Percentiles rank a stretch among this genome's conserved stretches.
Evolutionary conservation across 257 asterid genomes (phyloP).

Genomic region (Petunia axillaris): DNA sequence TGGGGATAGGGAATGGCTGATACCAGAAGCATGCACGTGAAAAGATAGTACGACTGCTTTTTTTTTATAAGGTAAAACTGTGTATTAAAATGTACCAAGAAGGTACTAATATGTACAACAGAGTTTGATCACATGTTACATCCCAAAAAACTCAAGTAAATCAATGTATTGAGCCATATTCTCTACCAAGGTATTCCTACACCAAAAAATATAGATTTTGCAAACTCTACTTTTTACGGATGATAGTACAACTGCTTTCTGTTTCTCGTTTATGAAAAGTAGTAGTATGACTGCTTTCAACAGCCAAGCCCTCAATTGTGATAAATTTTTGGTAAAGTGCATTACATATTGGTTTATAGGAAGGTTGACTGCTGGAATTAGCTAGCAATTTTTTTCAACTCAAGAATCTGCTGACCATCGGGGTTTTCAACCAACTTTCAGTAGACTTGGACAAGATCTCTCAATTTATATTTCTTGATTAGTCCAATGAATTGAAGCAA

Average conservation of each 20-base stretch:
- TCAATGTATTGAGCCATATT: too few species aligned
- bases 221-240: too few species aligned
- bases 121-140: too few species aligned
- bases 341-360: background rate
- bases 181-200: too few species aligned
- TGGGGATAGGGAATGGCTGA: background rate
- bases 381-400: background rate
- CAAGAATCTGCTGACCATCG: background rate
- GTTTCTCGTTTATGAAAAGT: background rate
- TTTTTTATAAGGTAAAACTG: background rate
- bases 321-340: background rate
- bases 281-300: background rate
- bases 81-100: too few species aligned
- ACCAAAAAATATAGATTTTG: too few species aligned
- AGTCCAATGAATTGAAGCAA: background rate
- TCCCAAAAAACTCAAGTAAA: too few species aligned
- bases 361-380: conserved; percentile 7
- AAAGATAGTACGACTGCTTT: background rate
- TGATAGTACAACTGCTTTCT: background rate
- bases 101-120: too few species aligned
- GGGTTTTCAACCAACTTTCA: background rate
- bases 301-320: background rate
- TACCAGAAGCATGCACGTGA: background rate
- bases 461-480: background rate
- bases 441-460: background rate